Conservation (phyloP, 139 green algal genomes). For the Gonium pectorale region DNA sequence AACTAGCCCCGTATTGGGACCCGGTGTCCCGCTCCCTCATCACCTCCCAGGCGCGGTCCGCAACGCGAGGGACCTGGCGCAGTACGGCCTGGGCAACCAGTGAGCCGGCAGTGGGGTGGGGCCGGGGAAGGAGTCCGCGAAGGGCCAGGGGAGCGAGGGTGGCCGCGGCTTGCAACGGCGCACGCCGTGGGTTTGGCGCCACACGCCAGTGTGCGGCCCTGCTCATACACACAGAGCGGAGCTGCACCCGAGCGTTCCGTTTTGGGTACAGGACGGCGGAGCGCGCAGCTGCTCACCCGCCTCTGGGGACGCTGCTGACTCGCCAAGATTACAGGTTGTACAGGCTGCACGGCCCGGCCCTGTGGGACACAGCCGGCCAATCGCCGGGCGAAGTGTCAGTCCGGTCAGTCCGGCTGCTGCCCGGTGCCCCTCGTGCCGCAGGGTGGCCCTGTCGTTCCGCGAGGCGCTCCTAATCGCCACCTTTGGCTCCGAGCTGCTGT, state of each 20-base stretch:
- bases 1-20: too few species aligned
- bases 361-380: background rate
- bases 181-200: too few species aligned
- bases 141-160: too few species aligned
- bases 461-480: slow-evolving; percentile 7
- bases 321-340: background rate
- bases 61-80: background rate
- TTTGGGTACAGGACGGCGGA: too few species aligned
- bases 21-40: background rate
- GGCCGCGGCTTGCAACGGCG: too few species aligned
- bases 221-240: too few species aligned
- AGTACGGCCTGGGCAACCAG: background rate
- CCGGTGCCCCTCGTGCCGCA: background rate
- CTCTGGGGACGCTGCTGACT: background rate
- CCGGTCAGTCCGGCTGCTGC: background rate
- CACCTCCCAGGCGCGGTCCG: background rate
- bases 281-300: background rate
- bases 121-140: too few species aligned
- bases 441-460: background rate
- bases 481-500: slow-evolving; percentile 10
- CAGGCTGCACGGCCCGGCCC: background rate
- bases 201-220: too few species aligned
- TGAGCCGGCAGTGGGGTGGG: too few species aligned
- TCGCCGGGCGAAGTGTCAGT: background rate
- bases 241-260: too few species aligned